A percentile compares a stretch with the other conserved stretches of the same genome.
These are phyloP conservation scores for Chaetothyriales sp. DNA, from an alignment of 2,329 filamentous ascomycete genomes.

Conservation along the genomic window DNA sequence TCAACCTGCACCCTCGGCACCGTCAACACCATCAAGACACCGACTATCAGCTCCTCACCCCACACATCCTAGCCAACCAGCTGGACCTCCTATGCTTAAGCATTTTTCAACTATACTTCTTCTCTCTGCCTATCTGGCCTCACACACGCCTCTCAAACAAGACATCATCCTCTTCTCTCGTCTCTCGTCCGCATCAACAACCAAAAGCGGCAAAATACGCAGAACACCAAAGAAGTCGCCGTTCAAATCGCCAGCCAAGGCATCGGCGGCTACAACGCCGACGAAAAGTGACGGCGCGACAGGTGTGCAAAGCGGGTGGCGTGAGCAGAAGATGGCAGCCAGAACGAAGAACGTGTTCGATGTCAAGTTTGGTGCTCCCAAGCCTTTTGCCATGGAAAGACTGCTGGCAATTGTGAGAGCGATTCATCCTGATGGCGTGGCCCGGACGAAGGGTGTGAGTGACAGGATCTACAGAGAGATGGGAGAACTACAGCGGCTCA, in stretches of 20 bases:
- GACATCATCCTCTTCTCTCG: conserved; percentile 37
- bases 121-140: conserved; percentile 33
- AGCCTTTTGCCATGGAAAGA: conserved; percentile 31
- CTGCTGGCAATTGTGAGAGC: conserved; percentile 34
- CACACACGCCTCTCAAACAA: conserved; percentile 31
- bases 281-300: conserved; percentile 1
- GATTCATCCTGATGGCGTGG: conserved; percentile 30
- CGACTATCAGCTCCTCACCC: conserved; percentile 1
- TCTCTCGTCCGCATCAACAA: conserved; percentile 29
- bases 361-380: conserved; percentile 4
- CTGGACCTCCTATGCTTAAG: conserved; percentile 21
- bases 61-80: not conserved
- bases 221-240: conserved; percentile 23
- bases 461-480: conserved; percentile 32
- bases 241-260: conserved; percentile 11
- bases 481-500: conserved; percentile 31
- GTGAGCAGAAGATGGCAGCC: conserved; percentile 17
- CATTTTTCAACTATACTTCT: conserved; percentile 34
- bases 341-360: conserved; percentile 16
- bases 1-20: conserved; percentile 3
- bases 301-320: not conserved
- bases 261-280: not conserved
- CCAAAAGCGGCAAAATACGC: conserved; percentile 29
- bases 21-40: conserved; percentile 1
- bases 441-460: conserved; percentile 23